Base-by-base conservation (phyloP, 225 moss, liverwort and hornwort genomes). In the Marchantia paleacea region DNA sequence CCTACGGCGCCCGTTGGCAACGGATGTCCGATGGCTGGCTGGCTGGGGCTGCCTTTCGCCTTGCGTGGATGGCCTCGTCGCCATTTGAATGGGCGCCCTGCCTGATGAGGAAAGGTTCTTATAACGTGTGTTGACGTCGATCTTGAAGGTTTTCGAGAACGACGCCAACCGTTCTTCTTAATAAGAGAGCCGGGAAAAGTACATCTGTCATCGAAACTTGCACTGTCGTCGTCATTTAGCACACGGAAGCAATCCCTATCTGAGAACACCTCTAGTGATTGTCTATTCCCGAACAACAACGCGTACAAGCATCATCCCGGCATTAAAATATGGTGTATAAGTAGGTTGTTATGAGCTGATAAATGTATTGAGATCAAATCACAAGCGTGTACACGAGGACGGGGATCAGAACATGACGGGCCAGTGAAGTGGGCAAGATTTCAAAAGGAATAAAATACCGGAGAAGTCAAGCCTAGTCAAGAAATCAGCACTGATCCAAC, bases 221-320 rank as follows among this genome's bases (percentile, higher is more conserved):
- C 62, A 62, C 15, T 22, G n/a, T 7, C 62, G n/a, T 62, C 62
- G n/a, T 62, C n/a, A 22, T 24, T 62, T 62, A 22, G 62, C 22
- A 22, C 62, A 10, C 62, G 62, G 62, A 62, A 62, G 62, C 62
- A 22, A 15, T 5, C 60, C 62, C 62, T 62, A 22, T 22, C n/a
- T 24, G 62, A 62, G 62, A n/a, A 3, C 62, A 62, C n/a, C 62
- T 62, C 62, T 24, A 62, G 16, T 62, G 6, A 62, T 22, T 62
- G 62, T 62, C 62, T 7, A 62, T 62, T 62, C 62, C 58, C 58
- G 12, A 62, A 62, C 62, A 62, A 62, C n/a, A 62, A 62, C 62
- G 62, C 62, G 62, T 62, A 62, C n/a, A 62, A 2, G 62, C 62
- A 24, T 62, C 62, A 24, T 62, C 9, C 6, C 7, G n/a, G n/a